Base-by-base conservation (phyloP, 257 asterid genomes). In the Solanum piurae region DNA sequence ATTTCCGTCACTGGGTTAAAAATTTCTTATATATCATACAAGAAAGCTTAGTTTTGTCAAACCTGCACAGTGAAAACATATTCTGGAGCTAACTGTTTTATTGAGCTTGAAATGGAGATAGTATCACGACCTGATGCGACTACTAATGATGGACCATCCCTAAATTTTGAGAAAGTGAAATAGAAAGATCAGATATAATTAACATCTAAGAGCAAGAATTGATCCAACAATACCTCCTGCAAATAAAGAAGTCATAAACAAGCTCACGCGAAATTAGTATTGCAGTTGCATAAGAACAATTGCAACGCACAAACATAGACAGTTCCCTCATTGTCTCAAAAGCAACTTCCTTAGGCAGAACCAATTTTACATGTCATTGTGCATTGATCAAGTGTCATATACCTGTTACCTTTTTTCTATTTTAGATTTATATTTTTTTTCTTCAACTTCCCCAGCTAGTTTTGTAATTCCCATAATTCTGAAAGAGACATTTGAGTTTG, bases 41-140 rank as follows among this genome's bases (percentile, higher is more conserved):
- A 25, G 83, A 85, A 36, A 76, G 33, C 83, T 36, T 87, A 85
- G 87, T 52, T 86, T 90, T 60, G 84, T 86, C 90, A 84, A 91
- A 95, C 99, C 98, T 96, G 99, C 89, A 95, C 94, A 83, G 93
- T 92, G 89, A 96, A 94, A 60, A 94, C 95, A 87, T 88, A 89
- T 83, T 92, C 94, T 31, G 96, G 98, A 90, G 91, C 96, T 88
- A 95, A 89, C 87, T 88, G 91, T 92, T 93, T 95, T 85, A 93
- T 87, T 34, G 93, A 91, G 91, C 94, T 94, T 86, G 98, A 94
- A 87, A 90, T 89, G 76, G 95, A 83, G 87, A 96, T 93, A 42
- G 98, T 96, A 91, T 93, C 98, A 84, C 91, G 95, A 79, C 99
- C 99, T 44, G 98, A 95, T 89, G 98, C 98, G 86, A 96, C 96